phyloP scores from a whole-genome alignment of 768 basidiomycete genomes.

The Cyathus striatus region DNA sequence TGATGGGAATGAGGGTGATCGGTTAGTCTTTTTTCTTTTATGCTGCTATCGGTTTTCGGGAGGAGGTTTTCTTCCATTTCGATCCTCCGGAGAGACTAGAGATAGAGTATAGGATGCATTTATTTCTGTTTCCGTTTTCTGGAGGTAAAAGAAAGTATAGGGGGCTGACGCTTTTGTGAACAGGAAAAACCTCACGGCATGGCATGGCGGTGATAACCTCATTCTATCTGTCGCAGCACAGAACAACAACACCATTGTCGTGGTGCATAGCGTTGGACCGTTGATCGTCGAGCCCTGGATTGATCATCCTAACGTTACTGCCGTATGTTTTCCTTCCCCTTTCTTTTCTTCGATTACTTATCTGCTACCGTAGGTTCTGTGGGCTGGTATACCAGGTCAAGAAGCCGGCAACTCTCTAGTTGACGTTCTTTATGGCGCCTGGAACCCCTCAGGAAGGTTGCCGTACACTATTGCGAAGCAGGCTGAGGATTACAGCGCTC shows the following conservation, averaged over 20 bases:
- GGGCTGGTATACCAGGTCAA: slow-evolving; percentile 65
- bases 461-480: slow-evolving; percentile 74
- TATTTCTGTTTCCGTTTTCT: too few relatives aligned
- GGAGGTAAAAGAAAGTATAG: not conserved
- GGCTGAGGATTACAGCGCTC: slow-evolving; percentile 51
- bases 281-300: slow-evolving; percentile 64
- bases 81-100: too few relatives aligned
- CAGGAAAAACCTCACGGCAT: slow-evolving; percentile 66
- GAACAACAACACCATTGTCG: slow-evolving; percentile 70
- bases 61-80: not conserved
- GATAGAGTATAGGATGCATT: too few relatives aligned
- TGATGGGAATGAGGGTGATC: slow-evolving; percentile 74
- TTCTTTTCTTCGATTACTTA: slow-evolving; percentile 3
- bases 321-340: slow-evolving; percentile 34
- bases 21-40: slow-evolving; percentile 25
- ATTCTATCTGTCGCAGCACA: slow-evolving; percentile 62
- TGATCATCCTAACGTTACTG: slow-evolving; percentile 67
- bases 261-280: slow-evolving; percentile 60
- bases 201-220: slow-evolving; percentile 69
- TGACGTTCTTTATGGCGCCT: slow-evolving; percentile 66
- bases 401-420: slow-evolving; percentile 69
- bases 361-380: slow-evolving; percentile 35
- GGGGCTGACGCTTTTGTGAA: not conserved
- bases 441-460: slow-evolving; percentile 63
- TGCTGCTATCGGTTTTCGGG: not conserved